These are phyloP conservation scores for Zancudomyces culisetae DNA, from an alignment of 371 early-diverging fungal species.

Conservation along the genomic window DNA sequence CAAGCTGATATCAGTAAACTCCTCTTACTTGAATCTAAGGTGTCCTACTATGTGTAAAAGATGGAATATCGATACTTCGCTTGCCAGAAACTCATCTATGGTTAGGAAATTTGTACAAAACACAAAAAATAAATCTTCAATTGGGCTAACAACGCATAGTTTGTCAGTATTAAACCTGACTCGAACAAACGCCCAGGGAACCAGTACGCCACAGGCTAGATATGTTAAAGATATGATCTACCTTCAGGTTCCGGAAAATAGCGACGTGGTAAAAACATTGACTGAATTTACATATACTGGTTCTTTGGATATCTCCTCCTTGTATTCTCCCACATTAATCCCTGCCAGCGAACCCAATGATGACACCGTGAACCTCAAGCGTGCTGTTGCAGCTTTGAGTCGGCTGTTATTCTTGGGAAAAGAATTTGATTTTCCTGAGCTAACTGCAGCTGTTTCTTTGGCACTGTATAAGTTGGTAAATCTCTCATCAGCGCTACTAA, in stretches of 20 bases:
- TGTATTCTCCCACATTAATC: too few relatives aligned
- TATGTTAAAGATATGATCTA: too few relatives aligned
- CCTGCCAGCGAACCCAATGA: too few relatives aligned
- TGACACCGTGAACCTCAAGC: background rate
- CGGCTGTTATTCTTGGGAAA: background rate
- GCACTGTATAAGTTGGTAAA: background rate
- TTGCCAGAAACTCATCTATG: too few relatives aligned
- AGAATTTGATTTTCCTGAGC: background rate
- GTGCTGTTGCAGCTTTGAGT: background rate
- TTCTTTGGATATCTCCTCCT: background rate
- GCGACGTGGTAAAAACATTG: background rate
- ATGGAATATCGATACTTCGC: background rate
- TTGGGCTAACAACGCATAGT: background rate
- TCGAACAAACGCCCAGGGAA: background rate
- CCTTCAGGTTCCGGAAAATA: background rate
- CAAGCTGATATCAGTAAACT: background rate
- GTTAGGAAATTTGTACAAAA: too few relatives aligned
- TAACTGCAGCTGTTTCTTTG: background rate
- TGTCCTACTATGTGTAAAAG: background rate
- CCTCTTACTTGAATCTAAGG: background rate
- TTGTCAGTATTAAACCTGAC: background rate
- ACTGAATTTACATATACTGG: conserved; percentile 1
- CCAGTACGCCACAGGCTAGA: background rate
- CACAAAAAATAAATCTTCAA: background rate
- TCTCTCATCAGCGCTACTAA: background rate